Evolutionary conservation across 495 filamentous ascomycete genomes (phyloP).

Genomic region (Bathelium albidoporum): DNA sequence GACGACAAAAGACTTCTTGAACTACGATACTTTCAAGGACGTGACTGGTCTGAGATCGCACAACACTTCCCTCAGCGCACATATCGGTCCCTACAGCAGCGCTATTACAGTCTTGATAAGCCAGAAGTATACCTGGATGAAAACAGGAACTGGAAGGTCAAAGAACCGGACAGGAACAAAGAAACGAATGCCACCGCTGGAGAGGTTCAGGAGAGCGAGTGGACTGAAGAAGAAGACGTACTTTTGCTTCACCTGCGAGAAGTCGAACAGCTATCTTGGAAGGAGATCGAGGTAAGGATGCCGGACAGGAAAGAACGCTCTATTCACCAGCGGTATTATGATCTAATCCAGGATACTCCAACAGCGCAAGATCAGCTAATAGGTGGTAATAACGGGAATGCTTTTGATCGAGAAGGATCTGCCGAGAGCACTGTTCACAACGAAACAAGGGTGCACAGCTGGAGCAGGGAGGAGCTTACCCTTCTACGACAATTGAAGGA

Average conservation of each 20-base stretch:
- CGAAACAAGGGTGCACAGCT: neutral
- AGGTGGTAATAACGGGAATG: neutral
- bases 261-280: constrained; percentile 15
- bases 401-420: neutral
- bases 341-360: neutral
- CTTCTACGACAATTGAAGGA: constrained; percentile 19
- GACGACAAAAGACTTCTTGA: neutral
- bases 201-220: neutral
- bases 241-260: constrained; percentile 15
- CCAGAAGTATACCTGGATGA: neutral
- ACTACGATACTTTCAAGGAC: neutral
- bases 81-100: neutral
- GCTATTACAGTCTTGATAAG: neutral
- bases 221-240: constrained; percentile 9
- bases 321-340: constrained; percentile 13
- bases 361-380: neutral
- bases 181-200: too few relatives aligned
- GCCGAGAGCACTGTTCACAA: neutral
- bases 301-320: constrained; percentile 8
- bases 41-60: neutral
- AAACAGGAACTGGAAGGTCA: neutral
- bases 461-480: neutral
- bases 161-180: neutral
- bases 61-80: neutral
- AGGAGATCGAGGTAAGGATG: constrained; percentile 8